Conservation (phyloP, 176 grass and related monocot genomes). For the Leersia perrieri region DNA sequence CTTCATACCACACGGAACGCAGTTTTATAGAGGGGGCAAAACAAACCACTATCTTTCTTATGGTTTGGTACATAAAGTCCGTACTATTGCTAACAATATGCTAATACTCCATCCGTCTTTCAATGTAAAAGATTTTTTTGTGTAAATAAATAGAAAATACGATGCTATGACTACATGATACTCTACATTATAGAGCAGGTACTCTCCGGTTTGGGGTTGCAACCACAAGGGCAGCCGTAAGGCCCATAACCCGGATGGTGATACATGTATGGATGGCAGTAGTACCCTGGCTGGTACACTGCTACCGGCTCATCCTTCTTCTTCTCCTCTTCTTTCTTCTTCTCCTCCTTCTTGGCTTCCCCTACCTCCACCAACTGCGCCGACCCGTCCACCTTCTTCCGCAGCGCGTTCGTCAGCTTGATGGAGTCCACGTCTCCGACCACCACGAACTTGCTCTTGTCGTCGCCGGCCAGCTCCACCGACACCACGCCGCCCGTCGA, state of each 20-base stretch:
- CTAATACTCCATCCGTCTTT: no score
- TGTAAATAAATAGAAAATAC: no score
- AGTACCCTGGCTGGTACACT: neutral
- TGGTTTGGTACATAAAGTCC: no score
- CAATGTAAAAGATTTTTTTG: no score
- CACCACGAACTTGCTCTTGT: slow-evolving; percentile 14
- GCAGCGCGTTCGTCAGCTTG: slow-evolving; percentile 33
- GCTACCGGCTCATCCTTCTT: neutral
- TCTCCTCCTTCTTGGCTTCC: slow-evolving; percentile 28
- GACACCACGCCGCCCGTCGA: slow-evolving; percentile 37
- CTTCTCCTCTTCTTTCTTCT: slow-evolving; percentile 19
- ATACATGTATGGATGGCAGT: neutral
- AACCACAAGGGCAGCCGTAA: neutral
- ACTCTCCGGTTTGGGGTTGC: neutral
- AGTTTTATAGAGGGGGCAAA: no score
- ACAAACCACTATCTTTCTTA: no score
- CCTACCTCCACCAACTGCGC: slow-evolving; percentile 31
- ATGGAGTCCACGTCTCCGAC: slow-evolving; percentile 39
- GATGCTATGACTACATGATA: no score
- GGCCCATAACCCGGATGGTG: neutral
- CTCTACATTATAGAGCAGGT: neutral
- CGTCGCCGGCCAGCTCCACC: slow-evolving; percentile 33
- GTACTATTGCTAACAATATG: no score
- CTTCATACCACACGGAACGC: no score
- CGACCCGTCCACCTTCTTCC: slow-evolving; percentile 21